These are phyloP conservation scores for Neurospora crassa DNA, from an alignment of 2,329 filamentous ascomycete genomes.

Conservation along the genomic window DNA sequence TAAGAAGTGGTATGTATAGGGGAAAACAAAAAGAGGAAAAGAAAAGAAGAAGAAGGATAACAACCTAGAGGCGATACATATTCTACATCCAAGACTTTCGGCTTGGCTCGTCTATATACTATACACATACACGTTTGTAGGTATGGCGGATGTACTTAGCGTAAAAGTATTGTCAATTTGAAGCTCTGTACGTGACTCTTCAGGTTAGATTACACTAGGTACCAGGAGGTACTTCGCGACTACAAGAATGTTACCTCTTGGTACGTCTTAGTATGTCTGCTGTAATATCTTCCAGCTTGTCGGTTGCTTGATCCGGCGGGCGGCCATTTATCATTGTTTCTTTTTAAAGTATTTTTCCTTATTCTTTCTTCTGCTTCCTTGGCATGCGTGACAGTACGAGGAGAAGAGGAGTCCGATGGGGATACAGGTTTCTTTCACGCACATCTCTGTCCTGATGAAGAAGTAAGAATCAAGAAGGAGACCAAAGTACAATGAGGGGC, in stretches of 20 bases:
- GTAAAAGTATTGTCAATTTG: not conserved
- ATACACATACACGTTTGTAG: not conserved
- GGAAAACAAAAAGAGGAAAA: not conserved
- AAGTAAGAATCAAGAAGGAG: not conserved
- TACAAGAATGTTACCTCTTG: not conserved
- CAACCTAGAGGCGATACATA: not conserved
- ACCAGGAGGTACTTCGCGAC: not conserved
- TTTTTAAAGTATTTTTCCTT: too few species aligned
- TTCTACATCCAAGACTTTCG: not conserved
- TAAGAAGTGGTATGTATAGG: not conserved
- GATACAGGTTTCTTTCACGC: not conserved
- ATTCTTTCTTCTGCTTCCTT: too few species aligned
- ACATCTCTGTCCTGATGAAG: not conserved
- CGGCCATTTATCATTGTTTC: not conserved
- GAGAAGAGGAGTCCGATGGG: not conserved
- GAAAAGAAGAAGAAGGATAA: not conserved
- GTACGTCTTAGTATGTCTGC: not conserved
- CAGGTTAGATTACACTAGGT: not conserved
- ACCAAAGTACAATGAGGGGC: not conserved
- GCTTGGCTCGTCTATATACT: not conserved
- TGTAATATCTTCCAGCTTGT: not conserved
- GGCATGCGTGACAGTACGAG: not conserved
- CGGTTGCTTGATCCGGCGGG: not conserved
- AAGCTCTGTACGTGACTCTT: not conserved
- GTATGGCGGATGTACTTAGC: not conserved